Base-by-base conservation (phyloP, 768 basidiomycete genomes). In the Pholiota microspora region DNA sequence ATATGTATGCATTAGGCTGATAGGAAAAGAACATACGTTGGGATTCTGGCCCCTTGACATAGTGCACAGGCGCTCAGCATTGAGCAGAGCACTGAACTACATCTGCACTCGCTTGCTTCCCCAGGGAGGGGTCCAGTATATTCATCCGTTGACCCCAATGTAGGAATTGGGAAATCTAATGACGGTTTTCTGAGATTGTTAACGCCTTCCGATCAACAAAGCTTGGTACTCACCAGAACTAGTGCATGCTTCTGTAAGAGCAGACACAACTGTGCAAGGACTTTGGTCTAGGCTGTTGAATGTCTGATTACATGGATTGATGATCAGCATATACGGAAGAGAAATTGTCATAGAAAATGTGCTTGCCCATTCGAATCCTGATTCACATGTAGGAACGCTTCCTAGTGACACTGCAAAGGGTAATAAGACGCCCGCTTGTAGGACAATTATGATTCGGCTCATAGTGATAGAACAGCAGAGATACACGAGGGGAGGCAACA, bases 21-120 rank as follows among this genome's bases (percentile, higher is more conserved):
- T 2, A 16, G 13, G 13, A 7, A 13, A 6, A 28, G 4, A 16
- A 34, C 51, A 23, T 34, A 53, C 51, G 28, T 35, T 7, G 44
- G 25, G 3, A 45, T 42, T 23, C 25, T 28, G 15, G 51, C 51
- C 3, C 38, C 51, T 21, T 53, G 51, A 23, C 51, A 53, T 7
- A 53, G 28, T 13, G 51, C 51, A 23, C 51, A 53, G 21, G 51
- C 51, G 44, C 51, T 53, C 12, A 53, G 12, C 28, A 53, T 28
- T n/a, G 42, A 45, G 44, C 46, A 53, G 32, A 45, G 46, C 12
- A 53, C 51, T n/a, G 51, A 45, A 24, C 51, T 53, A 23, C 51
- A 53, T 34, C 31, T 32, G 44, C 51, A 53, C 4, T 45, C n/a
- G 15, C 32, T 45, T 21, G 42, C 24, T 15, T 13, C 10, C 7